phyloP scores from a whole-genome alignment of 2,329 filamentous ascomycete genomes.

The Rutstroemia sp. region DNA sequence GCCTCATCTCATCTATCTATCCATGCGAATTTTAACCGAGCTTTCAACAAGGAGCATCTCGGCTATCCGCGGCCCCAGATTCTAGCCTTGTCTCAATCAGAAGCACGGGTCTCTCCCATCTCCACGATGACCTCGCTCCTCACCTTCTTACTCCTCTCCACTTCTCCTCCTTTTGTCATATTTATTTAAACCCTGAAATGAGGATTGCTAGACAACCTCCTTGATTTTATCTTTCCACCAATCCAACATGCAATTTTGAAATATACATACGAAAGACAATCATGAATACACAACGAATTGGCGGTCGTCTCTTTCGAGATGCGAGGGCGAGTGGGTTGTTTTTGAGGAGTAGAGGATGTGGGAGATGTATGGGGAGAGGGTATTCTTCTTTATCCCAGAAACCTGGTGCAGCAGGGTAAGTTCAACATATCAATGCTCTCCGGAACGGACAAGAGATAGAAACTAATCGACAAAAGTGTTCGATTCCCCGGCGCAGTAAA shows the following conservation, averaged over 20 bases:
- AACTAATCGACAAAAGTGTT: slow-evolving; percentile 27
- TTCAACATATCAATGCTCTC: neutral
- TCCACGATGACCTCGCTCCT: neutral
- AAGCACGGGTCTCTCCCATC: neutral
- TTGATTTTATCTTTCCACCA: neutral
- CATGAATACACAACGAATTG: slow-evolving; percentile 9
- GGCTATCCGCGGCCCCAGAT: slow-evolving; percentile 6
- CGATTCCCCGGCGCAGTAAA: slow-evolving; percentile 88
- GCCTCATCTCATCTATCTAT: neutral
- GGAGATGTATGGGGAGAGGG: slow-evolving; percentile 14
- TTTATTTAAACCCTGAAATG: no score
- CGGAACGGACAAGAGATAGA: neutral
- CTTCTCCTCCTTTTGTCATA: neutral
- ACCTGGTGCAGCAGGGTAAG: slow-evolving; percentile 24
- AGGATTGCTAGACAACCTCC: neutral
- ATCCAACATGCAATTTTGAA: neutral
- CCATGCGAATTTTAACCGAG: neutral
- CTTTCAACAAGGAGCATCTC: neutral
- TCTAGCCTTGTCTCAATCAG: neutral
- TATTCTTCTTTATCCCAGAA: slow-evolving; percentile 25
- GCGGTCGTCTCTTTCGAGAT: slow-evolving; percentile 1
- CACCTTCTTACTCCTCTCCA: neutral
- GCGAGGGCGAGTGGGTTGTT: neutral
- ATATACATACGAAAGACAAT: neutral
- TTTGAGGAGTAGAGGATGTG: neutral